Conservation (phyloP, 495 filamentous ascomycete genomes). For the Polyplosphaeria fusca region DNA sequence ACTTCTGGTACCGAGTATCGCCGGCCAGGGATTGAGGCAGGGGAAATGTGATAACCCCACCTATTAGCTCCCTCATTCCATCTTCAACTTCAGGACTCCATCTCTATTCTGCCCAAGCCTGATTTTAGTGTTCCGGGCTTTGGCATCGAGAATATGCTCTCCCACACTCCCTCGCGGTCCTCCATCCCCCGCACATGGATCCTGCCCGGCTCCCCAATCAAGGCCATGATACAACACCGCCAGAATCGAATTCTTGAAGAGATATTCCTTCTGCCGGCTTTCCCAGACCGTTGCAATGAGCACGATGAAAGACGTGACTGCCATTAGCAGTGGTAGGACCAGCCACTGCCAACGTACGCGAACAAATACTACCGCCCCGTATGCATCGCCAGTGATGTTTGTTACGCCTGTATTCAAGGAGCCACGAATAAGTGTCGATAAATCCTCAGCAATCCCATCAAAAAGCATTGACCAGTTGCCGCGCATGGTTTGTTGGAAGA, state of each 20-base stretch:
- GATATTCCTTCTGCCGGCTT: conserved; percentile 2
- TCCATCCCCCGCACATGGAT: no score
- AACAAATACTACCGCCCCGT: neutral
- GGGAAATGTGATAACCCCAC: no score
- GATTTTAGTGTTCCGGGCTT: no score
- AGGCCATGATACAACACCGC: conserved; percentile 4
- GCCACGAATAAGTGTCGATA: neutral
- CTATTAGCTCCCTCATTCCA: no score
- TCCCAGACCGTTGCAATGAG: neutral
- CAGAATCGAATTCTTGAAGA: conserved; percentile 9
- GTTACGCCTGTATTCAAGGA: neutral
- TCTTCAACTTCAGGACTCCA: no score
- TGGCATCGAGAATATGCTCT: no score
- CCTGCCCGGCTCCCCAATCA: neutral
- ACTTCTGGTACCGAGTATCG: no score
- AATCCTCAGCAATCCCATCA: neutral
- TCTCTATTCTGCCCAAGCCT: no score
- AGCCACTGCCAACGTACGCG: conserved; percentile 8
- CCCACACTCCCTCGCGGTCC: no score
- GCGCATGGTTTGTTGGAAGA: neutral
- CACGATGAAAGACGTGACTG: neutral
- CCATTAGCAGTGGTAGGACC: conserved; percentile 4
- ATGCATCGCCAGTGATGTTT: neutral
- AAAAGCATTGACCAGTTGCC: neutral
- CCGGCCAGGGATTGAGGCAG: no score